A percentile compares a stretch with the other conserved stretches of the same genome.
Conservation (phyloP, 1,284 basidiomycete species). For the Trametes hirsuta region DNA sequence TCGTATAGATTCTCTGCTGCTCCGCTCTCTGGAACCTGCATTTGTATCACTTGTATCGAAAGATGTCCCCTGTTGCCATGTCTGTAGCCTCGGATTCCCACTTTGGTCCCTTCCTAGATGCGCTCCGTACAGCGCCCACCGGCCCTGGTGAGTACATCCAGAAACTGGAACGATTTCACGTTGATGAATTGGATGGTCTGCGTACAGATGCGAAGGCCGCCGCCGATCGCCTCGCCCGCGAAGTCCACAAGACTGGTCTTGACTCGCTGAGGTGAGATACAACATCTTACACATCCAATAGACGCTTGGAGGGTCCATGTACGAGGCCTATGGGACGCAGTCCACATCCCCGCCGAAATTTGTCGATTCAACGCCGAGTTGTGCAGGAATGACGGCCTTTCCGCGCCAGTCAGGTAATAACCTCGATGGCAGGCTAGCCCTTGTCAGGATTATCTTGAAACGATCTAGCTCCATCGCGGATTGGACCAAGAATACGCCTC, state of each 20-base stretch:
- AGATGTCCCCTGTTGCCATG: constrained; percentile 62
- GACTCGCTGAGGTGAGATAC: constrained; percentile 59
- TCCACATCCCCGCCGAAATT: too few species aligned
- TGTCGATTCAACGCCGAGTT: too few species aligned
- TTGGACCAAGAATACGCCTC: too few species aligned
- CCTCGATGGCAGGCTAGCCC: too few species aligned
- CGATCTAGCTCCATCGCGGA: too few species aligned
- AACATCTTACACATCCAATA: too few species aligned
- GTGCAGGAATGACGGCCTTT: too few species aligned
- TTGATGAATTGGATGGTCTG: constrained; percentile 6
- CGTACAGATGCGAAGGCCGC: constrained; percentile 75
- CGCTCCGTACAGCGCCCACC: constrained; percentile 70
- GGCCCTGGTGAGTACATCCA: constrained; percentile 58
- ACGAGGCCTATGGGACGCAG: too few species aligned
- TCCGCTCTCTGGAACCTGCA: constrained; percentile 9
- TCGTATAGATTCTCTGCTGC: constrained; percentile 23
- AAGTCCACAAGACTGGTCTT: constrained; percentile 66
- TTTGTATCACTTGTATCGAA: constrained; percentile 27
- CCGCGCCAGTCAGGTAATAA: too few species aligned
- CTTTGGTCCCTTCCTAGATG: constrained; percentile 60
- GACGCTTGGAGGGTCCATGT: too few species aligned
- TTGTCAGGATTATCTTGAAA: too few species aligned
- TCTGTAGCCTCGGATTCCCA: constrained; percentile 45
- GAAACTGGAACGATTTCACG: neutral
- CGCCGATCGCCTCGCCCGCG: constrained; percentile 75